Evolutionary conservation across 345 rosid species (phyloP).

Genomic region (Zanthoxylum bungeanum): DNA sequence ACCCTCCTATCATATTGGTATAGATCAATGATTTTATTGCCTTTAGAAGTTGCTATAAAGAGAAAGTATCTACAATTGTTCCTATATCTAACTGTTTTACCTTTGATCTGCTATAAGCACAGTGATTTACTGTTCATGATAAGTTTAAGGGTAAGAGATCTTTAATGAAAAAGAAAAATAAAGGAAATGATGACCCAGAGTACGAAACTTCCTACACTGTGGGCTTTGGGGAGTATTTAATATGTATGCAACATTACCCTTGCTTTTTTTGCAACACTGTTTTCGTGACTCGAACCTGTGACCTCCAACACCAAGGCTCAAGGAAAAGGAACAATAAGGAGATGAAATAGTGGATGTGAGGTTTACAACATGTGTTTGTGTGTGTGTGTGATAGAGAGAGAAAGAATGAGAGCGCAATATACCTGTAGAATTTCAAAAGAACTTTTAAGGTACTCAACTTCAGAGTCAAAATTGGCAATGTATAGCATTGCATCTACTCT

Average conservation of each 20-base stretch:
- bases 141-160: neutral
- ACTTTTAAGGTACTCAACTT: constrained; percentile 70
- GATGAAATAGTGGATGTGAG: neutral
- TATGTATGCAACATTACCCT: too few species aligned
- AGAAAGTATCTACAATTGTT: neutral
- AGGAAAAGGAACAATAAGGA: neutral
- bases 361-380: neutral
- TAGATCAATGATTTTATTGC: too few species aligned
- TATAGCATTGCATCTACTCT: constrained; percentile 93
- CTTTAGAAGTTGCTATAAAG: neutral
- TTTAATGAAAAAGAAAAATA: neutral
- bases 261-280: too few species aligned
- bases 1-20: too few species aligned
- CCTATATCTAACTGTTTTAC: neutral
- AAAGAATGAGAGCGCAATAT: neutral
- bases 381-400: neutral
- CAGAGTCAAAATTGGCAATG: constrained; percentile 81
- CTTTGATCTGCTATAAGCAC: neutral
- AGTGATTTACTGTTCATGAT: neutral
- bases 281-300: too few species aligned
- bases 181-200: too few species aligned
- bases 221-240: too few species aligned
- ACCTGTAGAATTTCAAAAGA: constrained; percentile 85
- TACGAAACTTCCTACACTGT: too few species aligned
- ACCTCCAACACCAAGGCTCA: too few species aligned